A percentile compares a stretch with the other conserved stretches of the same genome.
Conservation (phyloP, 331 rosid species). For the Pyrus hybrid region DNA sequence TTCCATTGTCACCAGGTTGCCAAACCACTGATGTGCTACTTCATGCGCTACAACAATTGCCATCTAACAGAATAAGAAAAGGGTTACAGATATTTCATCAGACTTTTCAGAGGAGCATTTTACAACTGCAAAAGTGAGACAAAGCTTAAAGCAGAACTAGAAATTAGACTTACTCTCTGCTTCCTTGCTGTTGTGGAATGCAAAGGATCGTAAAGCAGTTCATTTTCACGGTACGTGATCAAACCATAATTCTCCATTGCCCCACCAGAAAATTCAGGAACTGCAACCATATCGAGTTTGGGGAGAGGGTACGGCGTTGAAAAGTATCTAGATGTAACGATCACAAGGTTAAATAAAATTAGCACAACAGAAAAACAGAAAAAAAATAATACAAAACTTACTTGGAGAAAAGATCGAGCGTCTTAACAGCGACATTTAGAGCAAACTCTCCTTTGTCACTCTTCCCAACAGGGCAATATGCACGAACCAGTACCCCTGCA, state of each 20-base stretch:
- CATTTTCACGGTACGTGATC: slow-evolving; percentile 64
- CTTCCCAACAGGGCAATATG: slow-evolving; percentile 34
- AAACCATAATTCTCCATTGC: slow-evolving; percentile 92
- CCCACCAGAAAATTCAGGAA: slow-evolving; percentile 54
- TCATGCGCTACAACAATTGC: slow-evolving; percentile 66
- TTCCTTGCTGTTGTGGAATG: slow-evolving; percentile 55
- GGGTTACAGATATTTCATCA: not conserved
- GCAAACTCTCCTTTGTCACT: slow-evolving; percentile 29
- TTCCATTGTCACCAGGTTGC: slow-evolving; percentile 88
- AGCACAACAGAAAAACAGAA: not conserved
- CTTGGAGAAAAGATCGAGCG: slow-evolving; percentile 25
- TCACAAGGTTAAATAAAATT: not conserved
- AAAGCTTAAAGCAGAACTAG: not conserved
- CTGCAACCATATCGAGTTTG: slow-evolving; percentile 54
- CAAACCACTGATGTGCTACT: slow-evolving; percentile 89
- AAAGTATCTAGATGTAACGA: slow-evolving; percentile 44
- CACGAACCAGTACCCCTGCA: slow-evolving; percentile 34
- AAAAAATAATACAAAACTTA: not conserved
- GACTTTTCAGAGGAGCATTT: not conserved
- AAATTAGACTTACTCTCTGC: slow-evolving; percentile 43
- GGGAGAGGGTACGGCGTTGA: slow-evolving; percentile 39
- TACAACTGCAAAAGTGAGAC: not conserved
- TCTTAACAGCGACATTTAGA: slow-evolving; percentile 29
- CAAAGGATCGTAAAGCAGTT: slow-evolving; percentile 54
- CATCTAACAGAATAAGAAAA: slow-evolving; percentile 21